Evolutionary conservation across 257 asterid genomes (phyloP).

Genomic region (Petunia secreta): DNA sequence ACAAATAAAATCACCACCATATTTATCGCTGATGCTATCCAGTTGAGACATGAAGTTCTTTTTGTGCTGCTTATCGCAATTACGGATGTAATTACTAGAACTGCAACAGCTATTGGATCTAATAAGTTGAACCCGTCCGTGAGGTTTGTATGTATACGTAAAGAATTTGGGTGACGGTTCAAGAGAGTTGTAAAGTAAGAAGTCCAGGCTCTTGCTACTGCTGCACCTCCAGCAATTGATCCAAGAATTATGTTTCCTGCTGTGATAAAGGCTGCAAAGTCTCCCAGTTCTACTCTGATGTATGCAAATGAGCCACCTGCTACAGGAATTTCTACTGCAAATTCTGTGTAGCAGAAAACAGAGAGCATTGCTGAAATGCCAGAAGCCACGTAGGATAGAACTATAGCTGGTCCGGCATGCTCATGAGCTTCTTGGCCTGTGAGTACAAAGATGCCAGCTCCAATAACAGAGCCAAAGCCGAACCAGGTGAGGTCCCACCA

Average conservation of each 20-base stretch:
- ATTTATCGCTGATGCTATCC: constrained; percentile 64
- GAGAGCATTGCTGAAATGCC: constrained; percentile 72
- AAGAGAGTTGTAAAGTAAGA: constrained; percentile 66
- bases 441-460: constrained; percentile 68
- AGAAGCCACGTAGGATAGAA: constrained; percentile 58
- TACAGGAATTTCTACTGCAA: constrained; percentile 60
- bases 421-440: constrained; percentile 65
- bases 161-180: constrained; percentile 47
- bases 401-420: constrained; percentile 67
- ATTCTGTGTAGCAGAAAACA: constrained; percentile 68
- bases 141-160: constrained; percentile 54
- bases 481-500: constrained; percentile 81
- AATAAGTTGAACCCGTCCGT: constrained; percentile 41
- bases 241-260: constrained; percentile 68
- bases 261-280: constrained; percentile 57
- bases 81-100: constrained; percentile 40
- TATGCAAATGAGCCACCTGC: constrained; percentile 70
- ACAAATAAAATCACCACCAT: constrained; percentile 55
- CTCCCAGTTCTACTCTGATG: constrained; percentile 63
- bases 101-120: constrained; percentile 57
- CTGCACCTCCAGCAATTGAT: constrained; percentile 60
- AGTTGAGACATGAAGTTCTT: constrained; percentile 52
- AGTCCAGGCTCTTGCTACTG: constrained; percentile 65
- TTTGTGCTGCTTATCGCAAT: constrained; percentile 56
- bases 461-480: constrained; percentile 69